Percentiles rank a stretch among this genome's conserved stretches.
These are phyloP conservation scores for Neolentinus lepideus DNA, from an alignment of 1,284 basidiomycete genomes.

Conservation along the genomic window DNA sequence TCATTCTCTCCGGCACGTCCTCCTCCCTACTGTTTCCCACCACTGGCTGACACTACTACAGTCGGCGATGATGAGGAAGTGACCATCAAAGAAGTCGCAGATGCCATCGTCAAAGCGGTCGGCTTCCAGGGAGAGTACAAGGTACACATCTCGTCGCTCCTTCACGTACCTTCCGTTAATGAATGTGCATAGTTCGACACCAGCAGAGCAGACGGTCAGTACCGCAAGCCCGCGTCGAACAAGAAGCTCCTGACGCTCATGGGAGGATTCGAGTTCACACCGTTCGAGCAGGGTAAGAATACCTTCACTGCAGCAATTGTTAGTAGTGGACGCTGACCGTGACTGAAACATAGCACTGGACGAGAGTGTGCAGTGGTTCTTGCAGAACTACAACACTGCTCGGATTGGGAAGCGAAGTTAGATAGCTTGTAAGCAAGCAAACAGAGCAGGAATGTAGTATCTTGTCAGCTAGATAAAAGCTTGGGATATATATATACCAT, in stretches of 20 bases:
- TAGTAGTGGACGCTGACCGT: not conserved
- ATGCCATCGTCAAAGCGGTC: conserved; percentile 76
- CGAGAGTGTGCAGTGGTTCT: conserved; percentile 73
- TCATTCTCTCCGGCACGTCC: conserved; percentile 74
- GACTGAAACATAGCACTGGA: conserved; percentile 43
- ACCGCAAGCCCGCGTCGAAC: conserved; percentile 91
- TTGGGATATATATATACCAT: too few species aligned
- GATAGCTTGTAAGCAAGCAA: too few species aligned
- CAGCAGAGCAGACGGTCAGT: conserved; percentile 75
- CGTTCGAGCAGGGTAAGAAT: conserved; percentile 58
- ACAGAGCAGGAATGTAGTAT: too few species aligned
- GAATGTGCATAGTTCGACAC: conserved; percentile 50
- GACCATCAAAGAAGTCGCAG: conserved; percentile 79
- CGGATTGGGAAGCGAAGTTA: conserved; percentile 34
- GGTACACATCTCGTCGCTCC: conserved; percentile 28
- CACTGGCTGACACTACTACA: conserved; percentile 17
- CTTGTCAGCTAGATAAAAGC: too few species aligned
- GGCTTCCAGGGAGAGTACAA: conserved; percentile 68
- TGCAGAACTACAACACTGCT: conserved; percentile 64
- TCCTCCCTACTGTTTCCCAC: not conserved
- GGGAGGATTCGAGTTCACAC: conserved; percentile 78
- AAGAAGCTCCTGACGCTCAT: conserved; percentile 68
- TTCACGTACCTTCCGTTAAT: conserved; percentile 1
- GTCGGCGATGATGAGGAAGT: conserved; percentile 89
- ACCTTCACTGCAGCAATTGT: too few species aligned